phyloP scores from a whole-genome alignment of 371 early-diverging fungal species.

The Mucor lusitanicus region DNA sequence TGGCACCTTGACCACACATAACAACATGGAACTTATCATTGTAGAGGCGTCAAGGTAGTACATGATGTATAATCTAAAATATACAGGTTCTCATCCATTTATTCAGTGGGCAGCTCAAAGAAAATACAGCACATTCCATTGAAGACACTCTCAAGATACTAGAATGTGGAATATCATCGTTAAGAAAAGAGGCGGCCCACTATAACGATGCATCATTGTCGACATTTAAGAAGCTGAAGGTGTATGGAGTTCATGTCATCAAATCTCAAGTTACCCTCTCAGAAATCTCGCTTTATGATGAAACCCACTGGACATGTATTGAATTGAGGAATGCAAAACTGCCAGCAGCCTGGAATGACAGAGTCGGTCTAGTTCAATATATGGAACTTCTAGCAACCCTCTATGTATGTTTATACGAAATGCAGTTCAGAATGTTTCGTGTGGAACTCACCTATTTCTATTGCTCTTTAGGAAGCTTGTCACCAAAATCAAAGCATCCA shows the following conservation, averaged over 20 bases:
- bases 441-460: constrained; percentile 17
- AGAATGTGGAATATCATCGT: constrained; percentile 18
- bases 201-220: constrained; percentile 16
- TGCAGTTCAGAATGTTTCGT: constrained; percentile 5
- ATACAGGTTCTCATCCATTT: constrained; percentile 8
- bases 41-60: constrained; percentile 21
- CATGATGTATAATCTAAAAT: constrained; percentile 18
- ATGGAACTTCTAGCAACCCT: constrained; percentile 17
- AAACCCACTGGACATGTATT: constrained; percentile 15
- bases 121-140: constrained; percentile 17
- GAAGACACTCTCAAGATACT: constrained; percentile 23
- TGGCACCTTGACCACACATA: constrained; percentile 12
- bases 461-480: constrained; percentile 17
- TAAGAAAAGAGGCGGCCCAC: constrained; percentile 21
- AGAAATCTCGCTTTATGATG: constrained; percentile 22
- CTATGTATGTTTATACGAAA: constrained; percentile 17
- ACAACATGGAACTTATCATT: constrained; percentile 22
- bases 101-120: constrained; percentile 21
- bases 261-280: constrained; percentile 16
- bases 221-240: constrained; percentile 18
- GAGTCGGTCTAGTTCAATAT: constrained; percentile 19
- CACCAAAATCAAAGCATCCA: constrained; percentile 6
- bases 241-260: neutral
- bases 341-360: constrained; percentile 20
- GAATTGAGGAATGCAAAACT: constrained; percentile 4